Percentiles rank a stretch among this genome's conserved stretches.
phyloP scores from a whole-genome alignment of 2,329 filamentous ascomycete genomes.

The Aspergillus viridinutans region DNA sequence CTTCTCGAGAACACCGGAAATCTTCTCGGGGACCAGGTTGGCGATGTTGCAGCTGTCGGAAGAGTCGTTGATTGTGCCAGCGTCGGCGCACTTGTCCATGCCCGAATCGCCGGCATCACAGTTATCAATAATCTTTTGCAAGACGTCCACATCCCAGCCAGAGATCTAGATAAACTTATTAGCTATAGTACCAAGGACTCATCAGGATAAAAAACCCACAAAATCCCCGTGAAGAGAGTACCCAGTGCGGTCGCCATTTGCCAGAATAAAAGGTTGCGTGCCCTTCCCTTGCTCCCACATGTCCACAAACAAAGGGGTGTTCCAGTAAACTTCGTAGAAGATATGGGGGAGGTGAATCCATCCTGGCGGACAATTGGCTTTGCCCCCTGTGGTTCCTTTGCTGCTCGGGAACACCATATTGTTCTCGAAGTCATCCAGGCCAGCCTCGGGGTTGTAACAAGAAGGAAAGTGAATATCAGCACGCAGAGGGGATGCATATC shows the following conservation, averaged over 20 bases:
- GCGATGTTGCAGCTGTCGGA: constrained; percentile 11
- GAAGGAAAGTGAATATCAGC: constrained; percentile 29
- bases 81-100: constrained; percentile 13
- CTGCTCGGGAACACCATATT: constrained; percentile 25
- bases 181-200: no score
- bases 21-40: constrained; percentile 10
- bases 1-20: constrained; percentile 11
- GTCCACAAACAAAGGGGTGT: constrained; percentile 48
- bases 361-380: constrained; percentile 18
- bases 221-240: constrained; percentile 8
- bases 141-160: constrained; percentile 5
- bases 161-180: no score
- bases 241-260: constrained; percentile 6
- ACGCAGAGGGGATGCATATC: constrained; percentile 13
- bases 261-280: constrained; percentile 1
- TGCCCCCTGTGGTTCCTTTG: constrained; percentile 19
- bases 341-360: constrained; percentile 53
- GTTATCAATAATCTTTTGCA: constrained; percentile 15
- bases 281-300: constrained; percentile 36
- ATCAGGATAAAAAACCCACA: background rate
- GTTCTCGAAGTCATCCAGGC: constrained; percentile 27
- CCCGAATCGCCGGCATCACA: constrained; percentile 12
- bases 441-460: constrained; percentile 28
- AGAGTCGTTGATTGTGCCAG: constrained; percentile 8
- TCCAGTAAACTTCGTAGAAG: constrained; percentile 57